Percentiles rank a stretch among this genome's conserved stretches.
Evolutionary conservation across 306 rosid species (phyloP).

Genomic region (Cercis canadensis): DNA sequence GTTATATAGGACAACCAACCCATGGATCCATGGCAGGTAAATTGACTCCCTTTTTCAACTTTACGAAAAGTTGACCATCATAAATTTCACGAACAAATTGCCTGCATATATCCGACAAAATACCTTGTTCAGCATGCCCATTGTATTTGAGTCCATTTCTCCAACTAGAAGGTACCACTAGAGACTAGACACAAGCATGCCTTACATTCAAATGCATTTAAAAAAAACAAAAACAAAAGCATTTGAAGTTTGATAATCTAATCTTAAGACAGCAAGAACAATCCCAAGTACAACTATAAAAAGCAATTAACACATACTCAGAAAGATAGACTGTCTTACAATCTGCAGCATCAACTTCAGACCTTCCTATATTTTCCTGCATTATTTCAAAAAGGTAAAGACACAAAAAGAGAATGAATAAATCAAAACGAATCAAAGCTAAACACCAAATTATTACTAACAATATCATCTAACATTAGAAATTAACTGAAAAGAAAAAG

Average conservation of each 20-base stretch:
- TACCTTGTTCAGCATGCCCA: constrained; percentile 24
- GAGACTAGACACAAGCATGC: not conserved
- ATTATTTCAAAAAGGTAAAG: constrained; percentile 26
- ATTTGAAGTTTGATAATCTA: not conserved
- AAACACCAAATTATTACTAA: not conserved
- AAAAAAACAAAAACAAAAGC: not conserved
- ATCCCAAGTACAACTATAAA: constrained; percentile 2
- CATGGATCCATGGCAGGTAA: constrained; percentile 96
- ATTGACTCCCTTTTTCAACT: constrained; percentile 77
- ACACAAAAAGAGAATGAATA: constrained; percentile 12
- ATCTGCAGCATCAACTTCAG: constrained; percentile 81
- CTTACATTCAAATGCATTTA: not conserved
- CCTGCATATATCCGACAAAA: constrained; percentile 53
- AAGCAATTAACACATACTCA: constrained; percentile 60
- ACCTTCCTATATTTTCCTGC: constrained; percentile 76
- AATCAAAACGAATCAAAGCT: not conserved
- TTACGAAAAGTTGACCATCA: constrained; percentile 77
- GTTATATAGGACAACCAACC: constrained; percentile 55
- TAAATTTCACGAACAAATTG: constrained; percentile 81
- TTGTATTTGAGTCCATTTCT: not conserved
- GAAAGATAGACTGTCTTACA: constrained; percentile 81
- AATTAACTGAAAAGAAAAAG: too few relatives aligned
- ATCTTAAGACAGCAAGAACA: constrained; percentile 4
- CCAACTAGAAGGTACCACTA: not conserved
- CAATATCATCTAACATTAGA: too few relatives aligned